Conservation (phyloP, 371 early-diverging fungal species). For the Chytridium lagenaria region DNA sequence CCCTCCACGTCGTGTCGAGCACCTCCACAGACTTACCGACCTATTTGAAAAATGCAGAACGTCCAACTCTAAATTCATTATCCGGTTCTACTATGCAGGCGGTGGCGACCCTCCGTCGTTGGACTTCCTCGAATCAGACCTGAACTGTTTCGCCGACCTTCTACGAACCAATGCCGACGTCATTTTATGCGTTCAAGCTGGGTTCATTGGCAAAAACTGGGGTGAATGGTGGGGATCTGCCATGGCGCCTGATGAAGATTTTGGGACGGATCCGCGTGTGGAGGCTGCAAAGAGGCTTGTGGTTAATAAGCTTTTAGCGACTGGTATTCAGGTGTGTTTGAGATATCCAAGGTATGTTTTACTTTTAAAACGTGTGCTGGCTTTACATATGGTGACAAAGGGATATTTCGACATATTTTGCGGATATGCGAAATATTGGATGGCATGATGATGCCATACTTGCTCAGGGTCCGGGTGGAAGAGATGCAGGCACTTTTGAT, state of each 20-base stretch:
- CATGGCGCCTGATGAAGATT: constrained; percentile 12
- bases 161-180: not conserved
- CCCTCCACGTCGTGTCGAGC: not conserved
- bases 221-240: constrained; percentile 20
- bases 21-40: not conserved
- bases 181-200: constrained; percentile 9
- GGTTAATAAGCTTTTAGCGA: not conserved
- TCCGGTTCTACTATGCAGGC: constrained; percentile 16
- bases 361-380: too few relatives aligned
- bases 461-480: constrained; percentile 13
- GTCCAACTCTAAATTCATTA: not conserved
- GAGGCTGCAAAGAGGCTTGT: not conserved
- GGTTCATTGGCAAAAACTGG: constrained; percentile 14
- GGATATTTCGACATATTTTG: constrained; percentile 16
- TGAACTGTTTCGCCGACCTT: not conserved
- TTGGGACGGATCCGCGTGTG: not conserved
- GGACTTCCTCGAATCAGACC: not conserved
- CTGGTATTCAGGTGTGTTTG: not conserved
- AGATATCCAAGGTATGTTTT: constrained; percentile 12
- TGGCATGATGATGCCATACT: constrained; percentile 23
- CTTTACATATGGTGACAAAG: too few relatives aligned
- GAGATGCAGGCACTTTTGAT: constrained; percentile 21
- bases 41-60: not conserved
- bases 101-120: constrained; percentile 7
- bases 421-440: not conserved